These are phyloP conservation scores for Calycina herbarum DNA, from an alignment of 2,329 filamentous ascomycete genomes.

Conservation along the genomic window DNA sequence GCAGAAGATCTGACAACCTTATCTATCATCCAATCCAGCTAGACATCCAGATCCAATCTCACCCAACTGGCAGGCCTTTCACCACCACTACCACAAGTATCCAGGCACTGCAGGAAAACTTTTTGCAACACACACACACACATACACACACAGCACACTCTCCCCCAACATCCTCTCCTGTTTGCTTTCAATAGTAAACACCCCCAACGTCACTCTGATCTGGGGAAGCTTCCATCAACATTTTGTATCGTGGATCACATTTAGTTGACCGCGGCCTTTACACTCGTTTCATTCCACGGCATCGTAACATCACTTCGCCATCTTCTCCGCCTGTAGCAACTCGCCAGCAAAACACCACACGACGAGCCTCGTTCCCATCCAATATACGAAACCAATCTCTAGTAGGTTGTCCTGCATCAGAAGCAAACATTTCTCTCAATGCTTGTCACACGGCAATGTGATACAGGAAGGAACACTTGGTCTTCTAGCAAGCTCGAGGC, in stretches of 20 bases:
- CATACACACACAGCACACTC: slow-evolving; percentile 13
- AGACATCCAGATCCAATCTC: slow-evolving; percentile 4
- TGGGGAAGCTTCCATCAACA: slow-evolving; percentile 32
- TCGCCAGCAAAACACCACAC: slow-evolving; percentile 7
- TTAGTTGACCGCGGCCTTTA: slow-evolving; percentile 30
- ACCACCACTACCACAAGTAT: slow-evolving; percentile 23
- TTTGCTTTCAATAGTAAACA: slow-evolving; percentile 3
- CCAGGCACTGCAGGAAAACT: slow-evolving; percentile 26
- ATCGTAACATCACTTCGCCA: slow-evolving; percentile 20
- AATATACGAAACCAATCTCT: slow-evolving; percentile 19
- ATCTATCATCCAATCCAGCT: slow-evolving; percentile 25
- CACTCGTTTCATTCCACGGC: slow-evolving; percentile 36
- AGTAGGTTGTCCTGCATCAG: slow-evolving; percentile 25
- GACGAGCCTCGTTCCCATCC: slow-evolving; percentile 9
- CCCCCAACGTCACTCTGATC: slow-evolving; percentile 22
- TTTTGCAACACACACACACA: slow-evolving; percentile 21
- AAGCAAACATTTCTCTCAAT: slow-evolving; percentile 36
- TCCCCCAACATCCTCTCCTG: neutral
- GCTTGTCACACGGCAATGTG: slow-evolving; percentile 41
- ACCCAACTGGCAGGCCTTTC: slow-evolving; percentile 1
- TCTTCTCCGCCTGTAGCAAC: slow-evolving; percentile 10
- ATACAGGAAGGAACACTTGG: slow-evolving; percentile 41
- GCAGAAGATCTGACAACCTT: slow-evolving; percentile 31
- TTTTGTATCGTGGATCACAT: slow-evolving; percentile 34
- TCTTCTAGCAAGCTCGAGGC: slow-evolving; percentile 40